Evolutionary conservation across 106 monocot species (phyloP).

Genomic region (Chionographis japonica): DNA sequence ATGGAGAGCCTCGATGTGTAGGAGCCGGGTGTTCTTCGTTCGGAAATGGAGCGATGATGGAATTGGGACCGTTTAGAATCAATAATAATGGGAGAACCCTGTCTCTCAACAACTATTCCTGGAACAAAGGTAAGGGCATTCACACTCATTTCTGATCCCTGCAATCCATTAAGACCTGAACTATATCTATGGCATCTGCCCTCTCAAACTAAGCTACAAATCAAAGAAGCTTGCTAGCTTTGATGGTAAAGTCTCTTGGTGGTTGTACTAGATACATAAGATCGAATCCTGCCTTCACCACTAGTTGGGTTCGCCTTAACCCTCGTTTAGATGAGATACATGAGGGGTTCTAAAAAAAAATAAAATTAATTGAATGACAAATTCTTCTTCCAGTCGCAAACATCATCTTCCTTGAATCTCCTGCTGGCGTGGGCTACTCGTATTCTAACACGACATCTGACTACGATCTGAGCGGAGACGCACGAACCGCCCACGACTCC

Average conservation of each 20-base stretch:
- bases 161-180: background rate
- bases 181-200: background rate
- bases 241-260: too few relatives aligned
- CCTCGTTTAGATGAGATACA: background rate
- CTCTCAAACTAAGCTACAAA: background rate
- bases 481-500: slow-evolving; percentile 2
- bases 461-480: background rate
- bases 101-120: background rate
- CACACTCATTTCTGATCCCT: background rate
- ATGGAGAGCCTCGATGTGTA: background rate
- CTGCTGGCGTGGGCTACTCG: slow-evolving; percentile 23
- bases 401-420: slow-evolving; percentile 26
- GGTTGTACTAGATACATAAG: too few relatives aligned
- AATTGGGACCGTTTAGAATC: slow-evolving; percentile 20
- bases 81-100: slow-evolving; percentile 3
- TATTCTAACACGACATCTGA: slow-evolving; percentile 26
- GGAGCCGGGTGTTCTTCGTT: slow-evolving; percentile 24
- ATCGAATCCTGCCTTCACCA: too few relatives aligned
- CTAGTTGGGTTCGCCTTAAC: too few relatives aligned
- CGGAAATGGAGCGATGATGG: slow-evolving; percentile 17
- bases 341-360: background rate
- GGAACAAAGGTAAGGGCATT: slow-evolving; percentile 3
- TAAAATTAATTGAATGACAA: too few relatives aligned
- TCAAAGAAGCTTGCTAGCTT: too few relatives aligned
- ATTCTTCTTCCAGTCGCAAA: slow-evolving; percentile 18